Percentiles rank a stretch among this genome's conserved stretches.
Evolutionary conservation across 2,329 filamentous ascomycete genomes (phyloP).

Genomic region (Diaporthe longicolla): DNA sequence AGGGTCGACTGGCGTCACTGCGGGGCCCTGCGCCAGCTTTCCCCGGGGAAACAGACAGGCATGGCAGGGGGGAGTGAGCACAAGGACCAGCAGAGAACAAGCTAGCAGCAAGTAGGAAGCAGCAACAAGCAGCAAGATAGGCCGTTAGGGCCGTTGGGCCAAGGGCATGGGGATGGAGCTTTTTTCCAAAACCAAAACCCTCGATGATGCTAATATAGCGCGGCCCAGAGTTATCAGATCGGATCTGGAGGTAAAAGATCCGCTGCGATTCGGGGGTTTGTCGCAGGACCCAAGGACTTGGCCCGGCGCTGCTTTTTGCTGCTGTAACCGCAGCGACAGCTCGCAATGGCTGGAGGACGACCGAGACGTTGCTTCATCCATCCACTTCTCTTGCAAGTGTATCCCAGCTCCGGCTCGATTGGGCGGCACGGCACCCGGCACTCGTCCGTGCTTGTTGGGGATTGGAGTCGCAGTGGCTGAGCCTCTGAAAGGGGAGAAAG

Average conservation of each 20-base stretch:
- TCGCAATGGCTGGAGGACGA: constrained; percentile 4
- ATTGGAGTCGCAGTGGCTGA: constrained; percentile 26
- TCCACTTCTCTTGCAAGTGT: not conserved
- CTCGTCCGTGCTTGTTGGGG: not conserved
- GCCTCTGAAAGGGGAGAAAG: not conserved
- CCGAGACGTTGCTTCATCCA: constrained; percentile 19
- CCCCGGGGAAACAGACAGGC: constrained; percentile 7
- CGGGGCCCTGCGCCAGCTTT: constrained; percentile 32
- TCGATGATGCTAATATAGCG: constrained; percentile 16
- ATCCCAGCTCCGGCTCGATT: not conserved
- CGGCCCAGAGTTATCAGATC: constrained; percentile 20
- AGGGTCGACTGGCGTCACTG: constrained; percentile 23
- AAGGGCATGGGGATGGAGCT: not conserved
- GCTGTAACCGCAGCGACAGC: not conserved
- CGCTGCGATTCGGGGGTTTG: constrained; percentile 3
- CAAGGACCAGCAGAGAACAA: not conserved
- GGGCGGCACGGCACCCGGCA: constrained; percentile 16
- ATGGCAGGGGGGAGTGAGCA: not conserved
- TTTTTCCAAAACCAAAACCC: not conserved
- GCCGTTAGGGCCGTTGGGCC: not conserved
- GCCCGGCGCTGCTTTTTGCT: not conserved
- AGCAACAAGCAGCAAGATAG: not conserved
- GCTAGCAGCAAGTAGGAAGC: no score
- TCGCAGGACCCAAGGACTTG: constrained; percentile 24
- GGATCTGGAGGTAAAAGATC: not conserved